These are phyloP conservation scores for Botrytis fragariae DNA, from an alignment of 2,329 filamentous ascomycete genomes.

Conservation along the genomic window DNA sequence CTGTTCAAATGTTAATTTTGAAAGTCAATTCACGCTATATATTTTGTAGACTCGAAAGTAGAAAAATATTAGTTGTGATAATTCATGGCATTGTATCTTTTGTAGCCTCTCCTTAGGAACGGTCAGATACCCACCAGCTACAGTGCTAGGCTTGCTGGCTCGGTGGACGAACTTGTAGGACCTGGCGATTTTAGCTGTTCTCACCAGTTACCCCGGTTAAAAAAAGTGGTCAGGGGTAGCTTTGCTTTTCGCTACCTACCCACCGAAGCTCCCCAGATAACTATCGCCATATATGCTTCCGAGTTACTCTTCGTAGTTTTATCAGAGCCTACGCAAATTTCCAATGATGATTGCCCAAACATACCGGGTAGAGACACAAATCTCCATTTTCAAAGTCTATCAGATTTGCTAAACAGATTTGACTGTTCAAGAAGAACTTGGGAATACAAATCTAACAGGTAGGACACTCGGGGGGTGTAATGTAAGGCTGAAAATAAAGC, in stretches of 20 bases:
- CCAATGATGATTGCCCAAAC: not conserved
- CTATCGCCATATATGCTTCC: not conserved
- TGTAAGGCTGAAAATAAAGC: slow-evolving; percentile 2
- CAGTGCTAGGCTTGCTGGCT: not conserved
- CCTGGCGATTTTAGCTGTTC: not conserved
- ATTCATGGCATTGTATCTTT: not conserved
- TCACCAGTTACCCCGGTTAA: not conserved
- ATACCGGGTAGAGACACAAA: not conserved
- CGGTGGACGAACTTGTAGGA: not conserved
- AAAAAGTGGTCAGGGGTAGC: not conserved
- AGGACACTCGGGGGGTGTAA: not conserved
- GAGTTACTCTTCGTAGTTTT: not conserved
- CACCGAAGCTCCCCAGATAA: not conserved
- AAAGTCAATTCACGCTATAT: not conserved
- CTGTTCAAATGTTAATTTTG: not conserved
- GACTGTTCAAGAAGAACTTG: not conserved
- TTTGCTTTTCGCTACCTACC: not conserved
- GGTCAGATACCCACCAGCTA: not conserved
- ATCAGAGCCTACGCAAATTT: not conserved
- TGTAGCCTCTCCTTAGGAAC: not conserved
- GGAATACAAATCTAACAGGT: not conserved
- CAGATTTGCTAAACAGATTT: not conserved
- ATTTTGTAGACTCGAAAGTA: not conserved
- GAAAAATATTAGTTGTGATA: too few relatives aligned
- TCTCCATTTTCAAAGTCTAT: not conserved